A percentile compares a stretch with the other conserved stretches of the same genome.
phyloP scores from a whole-genome alignment of 495 filamentous ascomycete genomes.

The Neurospora pannonica region DNA sequence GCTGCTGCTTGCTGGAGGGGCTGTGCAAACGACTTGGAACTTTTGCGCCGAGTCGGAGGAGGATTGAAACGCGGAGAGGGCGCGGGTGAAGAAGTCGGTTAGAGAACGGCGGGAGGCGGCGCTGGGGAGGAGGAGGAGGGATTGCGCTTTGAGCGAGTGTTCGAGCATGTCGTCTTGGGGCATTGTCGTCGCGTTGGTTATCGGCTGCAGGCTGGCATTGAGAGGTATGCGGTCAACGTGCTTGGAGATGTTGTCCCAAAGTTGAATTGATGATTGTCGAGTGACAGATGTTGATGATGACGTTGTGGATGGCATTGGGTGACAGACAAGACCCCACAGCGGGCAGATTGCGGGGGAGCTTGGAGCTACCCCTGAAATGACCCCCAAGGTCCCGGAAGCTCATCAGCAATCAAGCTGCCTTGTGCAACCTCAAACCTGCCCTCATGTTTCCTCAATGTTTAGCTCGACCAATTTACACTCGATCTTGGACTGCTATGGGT shows the following conservation, averaged over 20 bases:
- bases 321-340: background rate
- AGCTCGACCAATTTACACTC: background rate
- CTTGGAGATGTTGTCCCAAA: background rate
- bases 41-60: slow-evolving; percentile 32
- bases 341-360: background rate
- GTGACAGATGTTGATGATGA: background rate
- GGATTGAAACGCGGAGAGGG: slow-evolving; percentile 48
- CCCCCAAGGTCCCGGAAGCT: background rate
- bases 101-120: slow-evolving; percentile 10
- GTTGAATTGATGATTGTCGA: background rate
- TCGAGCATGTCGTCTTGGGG: slow-evolving; percentile 12
- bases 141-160: slow-evolving; percentile 13
- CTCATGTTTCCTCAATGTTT: background rate
- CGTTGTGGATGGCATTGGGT: background rate
- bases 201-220: background rate
- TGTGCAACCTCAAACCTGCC: background rate
- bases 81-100: slow-evolving; percentile 33
- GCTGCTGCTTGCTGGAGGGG: background rate
- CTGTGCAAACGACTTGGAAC: slow-evolving; percentile 52
- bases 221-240: background rate
- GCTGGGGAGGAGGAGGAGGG: slow-evolving; percentile 4
- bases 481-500: background rate
- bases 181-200: background rate
- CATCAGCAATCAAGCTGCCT: background rate
- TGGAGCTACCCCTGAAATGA: background rate